A percentile compares a stretch with the other conserved stretches of the same genome.
These are phyloP conservation scores for Gaeumannomyces sp. DNA, from an alignment of 2,329 filamentous ascomycete genomes.

Conservation along the genomic window DNA sequence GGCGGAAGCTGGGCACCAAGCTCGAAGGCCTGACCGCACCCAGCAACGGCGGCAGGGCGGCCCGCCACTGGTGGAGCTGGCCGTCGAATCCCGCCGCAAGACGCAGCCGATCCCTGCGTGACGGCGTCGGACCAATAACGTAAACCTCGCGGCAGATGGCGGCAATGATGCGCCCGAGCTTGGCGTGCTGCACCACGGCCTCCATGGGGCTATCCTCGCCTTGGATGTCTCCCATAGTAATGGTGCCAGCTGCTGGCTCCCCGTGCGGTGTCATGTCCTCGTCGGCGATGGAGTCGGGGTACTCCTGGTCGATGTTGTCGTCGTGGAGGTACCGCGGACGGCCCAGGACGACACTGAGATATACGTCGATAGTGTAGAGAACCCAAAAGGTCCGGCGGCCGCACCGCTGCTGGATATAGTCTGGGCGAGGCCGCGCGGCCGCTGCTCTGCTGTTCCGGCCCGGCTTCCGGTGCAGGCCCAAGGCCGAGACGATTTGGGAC, in stretches of 20 bases:
- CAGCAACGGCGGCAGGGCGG: slow-evolving; percentile 35
- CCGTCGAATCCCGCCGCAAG: slow-evolving; percentile 31
- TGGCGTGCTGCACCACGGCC: slow-evolving; percentile 39
- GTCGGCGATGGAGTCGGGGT: slow-evolving; percentile 51
- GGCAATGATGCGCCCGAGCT: slow-evolving; percentile 33
- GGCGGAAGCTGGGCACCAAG: slow-evolving; percentile 37
- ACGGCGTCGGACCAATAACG: slow-evolving; percentile 27
- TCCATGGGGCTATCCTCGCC: slow-evolving; percentile 43
- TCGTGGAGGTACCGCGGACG: slow-evolving; percentile 55
- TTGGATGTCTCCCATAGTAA: slow-evolving; percentile 15
- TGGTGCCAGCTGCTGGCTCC: slow-evolving; percentile 16
- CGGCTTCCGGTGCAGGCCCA: slow-evolving; percentile 29
- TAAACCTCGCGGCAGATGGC: slow-evolving; percentile 34
- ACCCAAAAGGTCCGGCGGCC: slow-evolving; percentile 56
- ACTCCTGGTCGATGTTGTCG: slow-evolving; percentile 56
- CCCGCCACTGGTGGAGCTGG: slow-evolving; percentile 33
- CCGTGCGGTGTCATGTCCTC: slow-evolving; percentile 45
- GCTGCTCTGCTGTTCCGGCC: slow-evolving; percentile 15
- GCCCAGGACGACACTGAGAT: slow-evolving; percentile 57
- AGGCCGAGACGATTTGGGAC: slow-evolving; percentile 41
- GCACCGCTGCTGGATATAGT: slow-evolving; percentile 44
- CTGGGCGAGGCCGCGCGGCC: slow-evolving; percentile 17
- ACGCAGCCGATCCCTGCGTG: slow-evolving; percentile 27
- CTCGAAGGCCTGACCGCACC: slow-evolving; percentile 37
- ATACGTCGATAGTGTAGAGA: slow-evolving; percentile 56